Conservation (phyloP, 345 rosid genomes). For the Corymbia maculata region DNA sequence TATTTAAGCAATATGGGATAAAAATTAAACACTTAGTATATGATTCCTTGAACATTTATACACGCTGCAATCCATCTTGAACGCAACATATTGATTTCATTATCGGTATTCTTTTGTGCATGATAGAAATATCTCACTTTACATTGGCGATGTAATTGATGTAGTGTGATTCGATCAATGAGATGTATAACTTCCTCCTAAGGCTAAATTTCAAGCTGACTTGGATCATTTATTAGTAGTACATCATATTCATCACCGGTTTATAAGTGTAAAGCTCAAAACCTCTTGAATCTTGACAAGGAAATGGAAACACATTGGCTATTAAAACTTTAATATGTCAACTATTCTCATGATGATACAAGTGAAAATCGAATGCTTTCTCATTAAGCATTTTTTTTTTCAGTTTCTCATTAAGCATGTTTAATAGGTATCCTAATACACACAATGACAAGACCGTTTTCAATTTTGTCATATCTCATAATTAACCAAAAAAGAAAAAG, state of each 20-base stretch:
- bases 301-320: background rate
- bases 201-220: too few species aligned
- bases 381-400: too few species aligned
- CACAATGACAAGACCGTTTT: too few species aligned
- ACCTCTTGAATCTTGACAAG: background rate
- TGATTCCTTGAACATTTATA: background rate
- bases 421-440: too few species aligned
- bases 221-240: background rate
- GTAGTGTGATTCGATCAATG: background rate
- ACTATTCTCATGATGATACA: accelerated
- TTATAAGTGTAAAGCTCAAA: background rate
- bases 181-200: background rate
- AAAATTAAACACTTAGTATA: background rate
- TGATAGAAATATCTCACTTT: background rate
- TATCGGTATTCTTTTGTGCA: background rate
- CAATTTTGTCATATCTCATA: too few species aligned
- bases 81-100: background rate
- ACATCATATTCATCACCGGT: background rate
- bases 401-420: background rate
- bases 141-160: background rate
- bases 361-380: background rate
- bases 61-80: background rate
- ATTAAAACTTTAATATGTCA: background rate
- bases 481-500: too few species aligned
- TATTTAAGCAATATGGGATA: background rate